Evolutionary conservation across 2,329 filamentous ascomycete species (phyloP), one percentile per base, ranked within the genome.

Genomic region (Orbilia oligospora): DNA sequence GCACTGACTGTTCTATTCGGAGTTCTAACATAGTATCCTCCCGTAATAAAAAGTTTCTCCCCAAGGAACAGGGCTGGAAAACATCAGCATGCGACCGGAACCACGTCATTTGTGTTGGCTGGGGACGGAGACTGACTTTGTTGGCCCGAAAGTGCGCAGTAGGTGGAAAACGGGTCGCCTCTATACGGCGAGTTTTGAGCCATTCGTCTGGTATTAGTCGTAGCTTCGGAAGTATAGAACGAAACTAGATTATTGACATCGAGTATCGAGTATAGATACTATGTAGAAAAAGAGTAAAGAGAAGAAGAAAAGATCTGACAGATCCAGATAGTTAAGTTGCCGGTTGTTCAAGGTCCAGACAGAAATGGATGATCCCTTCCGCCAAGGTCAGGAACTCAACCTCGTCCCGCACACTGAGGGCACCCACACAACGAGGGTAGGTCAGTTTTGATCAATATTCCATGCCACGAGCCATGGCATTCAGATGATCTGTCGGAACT

Each of bases 71-170:
- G 63, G 2, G 71, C 71, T 75, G 44, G n/a, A 58, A 9, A 36
- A 9, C 6, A 44, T 41, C n/a, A 67, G 46, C 18, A 4, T 44
- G 5, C 18, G 30, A 18, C 18, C 55, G 14, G 33, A 18, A 48
- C n/a, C n/a, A 55, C 33, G 33, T 67, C 64, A 67, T 27, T 33
- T 64, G 58, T 48, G 58, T 48, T 66, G 27, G 30, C 24, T 12
- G 22, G 2, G n/a, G 8, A 53, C 46, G 18, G 10, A 18, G 6
- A 51, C 71, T 33, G 10, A 75, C 71, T 68, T 30, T 75, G 71
- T 4, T 75, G 71, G 16, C 71, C 63, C 8, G 71, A 75, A 5
- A 63, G 71, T 9, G 71, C 71, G 30, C 71, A 75, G 22, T 75
- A 75, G 2, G 27, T 63, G 2, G 63, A 67, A 68, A 75, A 75